Evolutionary conservation across 2,329 filamentous ascomycete species (phyloP).

Genomic region (Alternaria brassicicola): DNA sequence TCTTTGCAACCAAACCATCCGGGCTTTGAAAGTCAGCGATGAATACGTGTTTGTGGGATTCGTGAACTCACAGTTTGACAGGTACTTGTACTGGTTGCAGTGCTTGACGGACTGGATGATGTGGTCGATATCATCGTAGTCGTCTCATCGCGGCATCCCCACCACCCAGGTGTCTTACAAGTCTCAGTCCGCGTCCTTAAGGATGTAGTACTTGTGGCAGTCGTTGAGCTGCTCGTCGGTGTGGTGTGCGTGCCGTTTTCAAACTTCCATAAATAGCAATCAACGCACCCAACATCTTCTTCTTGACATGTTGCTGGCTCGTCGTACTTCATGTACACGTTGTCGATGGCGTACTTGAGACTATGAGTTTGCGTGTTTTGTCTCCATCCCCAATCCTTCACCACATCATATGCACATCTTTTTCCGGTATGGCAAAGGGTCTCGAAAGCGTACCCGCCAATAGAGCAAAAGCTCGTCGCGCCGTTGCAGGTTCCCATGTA

Average conservation of each 20-base stretch:
- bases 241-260: constrained; percentile 44
- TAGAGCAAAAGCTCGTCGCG: constrained; percentile 45
- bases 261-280: constrained; percentile 47
- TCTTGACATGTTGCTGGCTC: constrained; percentile 42
- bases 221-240: constrained; percentile 30
- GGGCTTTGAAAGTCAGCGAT: constrained; percentile 29
- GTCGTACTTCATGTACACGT: constrained; percentile 44
- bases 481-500: constrained; percentile 48
- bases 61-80: constrained; percentile 40
- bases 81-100: constrained; percentile 37
- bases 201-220: constrained; percentile 30
- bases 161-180: constrained; percentile 48
- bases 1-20: constrained; percentile 49
- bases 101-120: constrained; percentile 27
- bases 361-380: constrained; percentile 43
- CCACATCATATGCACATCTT: constrained; percentile 45
- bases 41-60: background rate
- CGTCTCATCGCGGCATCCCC: constrained; percentile 46
- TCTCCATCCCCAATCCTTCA: constrained; percentile 47
- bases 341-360: constrained; percentile 44
- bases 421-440: constrained; percentile 46
- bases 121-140: constrained; percentile 32
- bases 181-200: constrained; percentile 43
- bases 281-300: constrained; percentile 44
- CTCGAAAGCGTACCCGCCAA: constrained; percentile 46